Percentiles rank a stretch among this genome's conserved stretches.
phyloP scores from a whole-genome alignment of 495 filamentous ascomycete species.

The Aspergillus ellipticus region DNA sequence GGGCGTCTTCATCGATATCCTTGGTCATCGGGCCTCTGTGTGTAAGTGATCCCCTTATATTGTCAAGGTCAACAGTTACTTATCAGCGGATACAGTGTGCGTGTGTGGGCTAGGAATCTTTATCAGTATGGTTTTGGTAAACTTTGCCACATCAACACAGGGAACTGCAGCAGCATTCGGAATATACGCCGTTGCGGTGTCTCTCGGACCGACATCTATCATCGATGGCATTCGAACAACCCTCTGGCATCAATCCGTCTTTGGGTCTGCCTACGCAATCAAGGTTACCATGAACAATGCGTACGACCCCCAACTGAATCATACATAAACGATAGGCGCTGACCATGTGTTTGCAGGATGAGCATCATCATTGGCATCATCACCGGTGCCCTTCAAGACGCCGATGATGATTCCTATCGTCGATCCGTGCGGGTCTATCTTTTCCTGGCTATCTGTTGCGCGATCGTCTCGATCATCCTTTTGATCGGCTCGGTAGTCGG shows the following conservation, averaged over 20 bases:
- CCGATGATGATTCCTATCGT: conserved; percentile 35
- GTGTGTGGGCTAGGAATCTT: conserved; percentile 37
- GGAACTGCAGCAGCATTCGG: conserved; percentile 44
- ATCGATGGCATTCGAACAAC: conserved; percentile 44
- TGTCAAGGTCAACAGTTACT: neutral
- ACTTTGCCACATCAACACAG: conserved; percentile 27
- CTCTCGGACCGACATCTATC: conserved; percentile 39
- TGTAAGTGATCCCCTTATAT: conserved; percentile 24
- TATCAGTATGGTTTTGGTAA: conserved; percentile 38
- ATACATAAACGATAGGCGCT: neutral
- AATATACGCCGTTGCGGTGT: conserved; percentile 38
- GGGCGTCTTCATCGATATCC: conserved; percentile 43
- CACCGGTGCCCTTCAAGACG: conserved; percentile 41
- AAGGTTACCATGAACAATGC: conserved; percentile 47
- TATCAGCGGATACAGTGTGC: conserved; percentile 20
- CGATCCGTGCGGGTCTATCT: conserved; percentile 41
- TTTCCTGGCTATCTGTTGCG: conserved; percentile 29
- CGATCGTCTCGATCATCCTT: conserved; percentile 12
- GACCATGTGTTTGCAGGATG: conserved; percentile 26
- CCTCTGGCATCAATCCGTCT: conserved; percentile 43
- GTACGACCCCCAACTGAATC: conserved; percentile 14
- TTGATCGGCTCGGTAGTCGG: conserved; percentile 23
- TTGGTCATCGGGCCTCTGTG: conserved; percentile 38
- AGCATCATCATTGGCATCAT: conserved; percentile 44
- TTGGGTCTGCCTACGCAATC: conserved; percentile 40